These are phyloP conservation scores for Paraconiothyrium brasiliense DNA, from an alignment of 2,329 filamentous ascomycete species.

Conservation along the genomic window DNA sequence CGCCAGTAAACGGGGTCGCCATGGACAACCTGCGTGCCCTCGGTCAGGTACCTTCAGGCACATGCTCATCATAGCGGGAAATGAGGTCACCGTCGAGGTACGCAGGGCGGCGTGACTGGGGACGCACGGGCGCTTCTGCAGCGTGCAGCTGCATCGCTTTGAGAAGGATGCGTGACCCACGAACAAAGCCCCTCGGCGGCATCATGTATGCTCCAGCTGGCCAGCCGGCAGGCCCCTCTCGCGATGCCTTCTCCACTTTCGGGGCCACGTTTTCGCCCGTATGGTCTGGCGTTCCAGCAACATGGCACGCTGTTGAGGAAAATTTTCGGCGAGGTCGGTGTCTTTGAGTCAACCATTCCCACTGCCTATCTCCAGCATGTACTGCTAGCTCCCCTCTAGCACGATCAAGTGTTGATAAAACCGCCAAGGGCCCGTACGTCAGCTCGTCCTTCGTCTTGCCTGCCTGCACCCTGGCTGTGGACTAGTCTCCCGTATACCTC, in stretches of 20 bases:
- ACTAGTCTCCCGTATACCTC: slow-evolving; percentile 14
- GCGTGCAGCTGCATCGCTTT: not conserved
- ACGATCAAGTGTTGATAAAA: slow-evolving; percentile 39
- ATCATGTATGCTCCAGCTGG: slow-evolving; percentile 16
- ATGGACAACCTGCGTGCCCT: slow-evolving; percentile 7
- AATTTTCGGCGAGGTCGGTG: slow-evolving; percentile 33
- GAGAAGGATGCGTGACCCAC: slow-evolving; percentile 14
- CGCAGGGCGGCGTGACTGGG: slow-evolving; percentile 4
- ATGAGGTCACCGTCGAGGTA: slow-evolving; percentile 22
- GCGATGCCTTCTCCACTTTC: slow-evolving; percentile 23
- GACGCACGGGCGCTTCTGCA: slow-evolving; percentile 26
- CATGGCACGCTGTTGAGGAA: slow-evolving; percentile 29
- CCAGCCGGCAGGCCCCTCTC: slow-evolving; percentile 24
- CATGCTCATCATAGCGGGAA: slow-evolving; percentile 5
- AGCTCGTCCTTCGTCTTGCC: slow-evolving; percentile 7
- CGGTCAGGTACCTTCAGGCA: slow-evolving; percentile 35
- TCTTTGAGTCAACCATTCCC: slow-evolving; percentile 40
- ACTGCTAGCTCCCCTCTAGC: slow-evolving; percentile 38
- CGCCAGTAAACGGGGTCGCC: not conserved
- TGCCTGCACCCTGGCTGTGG: slow-evolving; percentile 8
- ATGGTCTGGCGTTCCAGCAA: slow-evolving; percentile 22
- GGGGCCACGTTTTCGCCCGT: slow-evolving; percentile 23
- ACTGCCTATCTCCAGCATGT: slow-evolving; percentile 19
- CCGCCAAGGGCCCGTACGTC: slow-evolving; percentile 25
- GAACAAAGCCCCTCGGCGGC: slow-evolving; percentile 27